phyloP scores from a whole-genome alignment of 148 eudicot genomes.

The Camellia granthamiana region DNA sequence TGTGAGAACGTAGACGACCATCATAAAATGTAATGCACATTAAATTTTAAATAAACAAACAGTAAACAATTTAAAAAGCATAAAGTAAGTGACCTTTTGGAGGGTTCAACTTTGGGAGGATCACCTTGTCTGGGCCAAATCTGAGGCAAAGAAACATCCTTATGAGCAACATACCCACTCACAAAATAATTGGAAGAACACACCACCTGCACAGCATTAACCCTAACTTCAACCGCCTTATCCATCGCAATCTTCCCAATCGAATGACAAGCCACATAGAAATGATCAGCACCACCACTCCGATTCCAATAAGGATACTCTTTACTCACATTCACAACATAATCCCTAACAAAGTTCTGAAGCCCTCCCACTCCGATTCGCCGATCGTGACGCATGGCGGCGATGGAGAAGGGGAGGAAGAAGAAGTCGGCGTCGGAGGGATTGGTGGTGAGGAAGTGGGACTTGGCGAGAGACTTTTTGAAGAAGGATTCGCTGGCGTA shows the following conservation, averaged over 20 bases:
- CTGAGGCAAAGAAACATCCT: slow-evolving; percentile 88
- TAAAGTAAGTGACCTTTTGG: slow-evolving; percentile 46
- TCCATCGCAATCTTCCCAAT: slow-evolving; percentile 74
- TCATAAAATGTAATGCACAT: no score
- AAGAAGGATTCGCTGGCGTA: slow-evolving; percentile 88
- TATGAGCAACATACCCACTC: slow-evolving; percentile 68
- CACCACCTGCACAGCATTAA: slow-evolving; percentile 77
- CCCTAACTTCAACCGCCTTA: slow-evolving; percentile 53
- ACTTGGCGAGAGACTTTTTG: slow-evolving; percentile 54
- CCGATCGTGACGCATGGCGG: slow-evolving; percentile 56
- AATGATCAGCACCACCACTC: slow-evolving; percentile 82
- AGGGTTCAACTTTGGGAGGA: slow-evolving; percentile 34
- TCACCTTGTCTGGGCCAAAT: slow-evolving; percentile 86
- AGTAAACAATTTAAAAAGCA: background rate
- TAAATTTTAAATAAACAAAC: no score
- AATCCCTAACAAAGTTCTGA: slow-evolving; percentile 42
- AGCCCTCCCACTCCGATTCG: slow-evolving; percentile 69
- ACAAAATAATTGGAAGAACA: slow-evolving; percentile 87
- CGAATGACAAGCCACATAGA: slow-evolving; percentile 88
- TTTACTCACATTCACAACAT: slow-evolving; percentile 36
- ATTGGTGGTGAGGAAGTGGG: slow-evolving; percentile 69
- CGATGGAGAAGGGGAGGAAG: slow-evolving; percentile 81
- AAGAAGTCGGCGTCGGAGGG: slow-evolving; percentile 72
- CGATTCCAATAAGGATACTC: slow-evolving; percentile 76
- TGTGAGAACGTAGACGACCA: no score